Base-by-base conservation (phyloP, 2,329 filamentous ascomycete genomes). In the Phialocephala sp. region DNA sequence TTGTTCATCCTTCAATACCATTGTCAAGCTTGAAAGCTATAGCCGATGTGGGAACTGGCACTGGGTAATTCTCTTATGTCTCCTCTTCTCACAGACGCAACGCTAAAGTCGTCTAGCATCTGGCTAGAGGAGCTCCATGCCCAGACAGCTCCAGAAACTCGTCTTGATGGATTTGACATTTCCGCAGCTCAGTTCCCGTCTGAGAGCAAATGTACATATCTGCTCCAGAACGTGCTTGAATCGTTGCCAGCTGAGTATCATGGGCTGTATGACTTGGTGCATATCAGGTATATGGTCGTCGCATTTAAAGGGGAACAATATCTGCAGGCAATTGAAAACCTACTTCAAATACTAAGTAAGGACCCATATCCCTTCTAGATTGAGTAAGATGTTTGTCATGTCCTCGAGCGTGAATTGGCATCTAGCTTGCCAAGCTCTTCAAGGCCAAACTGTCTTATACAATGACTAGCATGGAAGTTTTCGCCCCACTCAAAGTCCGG, bases 231-330 rank as follows among this genome's bases (percentile, higher is more conserved):
- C n/a, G 8, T 55, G 6, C 52, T 55, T 18, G 32, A 55, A 15
- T 20, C 52, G 15, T 55, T 55, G 4, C 20, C 52, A 3, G 2
- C 24, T 6, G 32, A 55, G 24, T 55, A 55, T n/a, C 52, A 55
- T 55, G 52, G 52, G 12, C 14, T 55, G 14, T 55, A 55, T 36
- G 52, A 55, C n/a, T n/a, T 55, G 52, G 52, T 32, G 32, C 52
- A 55, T 55, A 36, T 55, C 52, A 27, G 52, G 24, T 27, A 55
- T 20, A 27, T 55, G 32, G 52, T 55, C 9, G 52, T 27, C 4
- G 52, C 52, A 2, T 6, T 55, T 9, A 27, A 27, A 32, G 52
- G 24, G 14, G n/a, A 32, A 15, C 52, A 55, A 55, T 55, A 32
- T 55, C 24, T 14, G 9, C 11, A 15, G 15, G 52, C 52, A 4